Percentiles rank a stretch among this genome's conserved stretches.
These are phyloP conservation scores for Tetrahymena thermophila DNA, from an alignment of 73 alveolate species.

Conservation along the genomic window DNA sequence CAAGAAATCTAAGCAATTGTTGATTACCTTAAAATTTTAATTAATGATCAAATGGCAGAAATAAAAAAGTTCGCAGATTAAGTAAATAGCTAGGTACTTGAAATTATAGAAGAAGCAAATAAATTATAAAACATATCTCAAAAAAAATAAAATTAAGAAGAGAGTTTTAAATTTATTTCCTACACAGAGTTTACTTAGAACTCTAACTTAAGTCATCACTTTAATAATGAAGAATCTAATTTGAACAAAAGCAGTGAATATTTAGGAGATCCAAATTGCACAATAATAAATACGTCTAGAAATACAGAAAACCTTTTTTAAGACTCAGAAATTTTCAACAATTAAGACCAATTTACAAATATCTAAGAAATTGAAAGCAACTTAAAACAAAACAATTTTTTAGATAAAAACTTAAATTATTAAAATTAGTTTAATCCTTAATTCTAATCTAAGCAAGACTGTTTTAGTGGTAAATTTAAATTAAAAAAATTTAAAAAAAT, in stretches of 20 bases:
- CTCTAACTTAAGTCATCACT: background rate
- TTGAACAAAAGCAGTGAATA: background rate
- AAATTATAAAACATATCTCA: background rate
- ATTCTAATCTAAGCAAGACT: too few species aligned
- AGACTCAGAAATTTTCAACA: background rate
- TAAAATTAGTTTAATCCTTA: background rate
- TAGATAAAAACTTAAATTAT: background rate
- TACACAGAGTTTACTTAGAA: background rate
- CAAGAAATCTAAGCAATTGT: background rate
- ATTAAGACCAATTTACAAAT: background rate
- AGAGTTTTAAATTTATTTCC: background rate
- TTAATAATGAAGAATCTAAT: background rate
- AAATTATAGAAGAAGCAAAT: background rate
- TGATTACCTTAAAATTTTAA: background rate
- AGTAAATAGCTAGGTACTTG: background rate
- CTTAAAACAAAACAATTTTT: background rate
- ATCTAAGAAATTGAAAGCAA: background rate
- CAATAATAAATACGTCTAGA: background rate
- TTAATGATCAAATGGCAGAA: background rate
- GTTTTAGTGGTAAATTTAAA: too few species aligned
- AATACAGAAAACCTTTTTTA: background rate
- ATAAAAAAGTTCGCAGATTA: background rate
- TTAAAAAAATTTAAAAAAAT: too few species aligned
- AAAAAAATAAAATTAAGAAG: background rate
- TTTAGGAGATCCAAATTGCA: background rate